These are phyloP conservation scores for Echium plantagineum DNA, from an alignment of 257 asterid species.

Conservation along the genomic window DNA sequence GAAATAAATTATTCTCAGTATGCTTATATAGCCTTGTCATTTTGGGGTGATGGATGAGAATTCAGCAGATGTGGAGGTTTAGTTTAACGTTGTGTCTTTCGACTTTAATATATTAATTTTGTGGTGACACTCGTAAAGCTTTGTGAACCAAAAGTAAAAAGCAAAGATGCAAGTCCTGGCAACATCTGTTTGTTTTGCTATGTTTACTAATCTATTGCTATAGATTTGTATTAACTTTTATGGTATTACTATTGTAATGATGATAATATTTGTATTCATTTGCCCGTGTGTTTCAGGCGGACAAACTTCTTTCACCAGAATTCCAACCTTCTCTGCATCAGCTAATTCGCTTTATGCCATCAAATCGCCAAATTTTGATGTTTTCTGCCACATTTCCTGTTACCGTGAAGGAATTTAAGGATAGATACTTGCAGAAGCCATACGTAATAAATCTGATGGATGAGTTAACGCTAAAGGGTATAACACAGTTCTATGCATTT, in stretches of 20 bases:
- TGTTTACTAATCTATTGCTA: neutral
- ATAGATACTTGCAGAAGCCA: constrained; percentile 56
- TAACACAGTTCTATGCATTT: constrained; percentile 79
- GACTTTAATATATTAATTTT: too few species aligned
- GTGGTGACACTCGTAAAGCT: too few species aligned
- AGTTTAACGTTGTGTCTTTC: too few species aligned
- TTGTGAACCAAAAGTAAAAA: neutral
- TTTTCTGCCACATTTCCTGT: constrained; percentile 90
- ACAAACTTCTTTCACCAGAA: constrained; percentile 87
- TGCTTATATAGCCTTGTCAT: neutral
- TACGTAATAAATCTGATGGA: constrained; percentile 87
- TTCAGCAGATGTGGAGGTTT: too few species aligned
- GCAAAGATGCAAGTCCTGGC: neutral
- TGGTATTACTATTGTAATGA: neutral
- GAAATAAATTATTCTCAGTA: neutral
- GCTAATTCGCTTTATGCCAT: constrained; percentile 54
- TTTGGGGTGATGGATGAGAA: too few species aligned
- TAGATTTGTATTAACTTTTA: neutral
- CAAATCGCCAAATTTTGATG: constrained; percentile 78
- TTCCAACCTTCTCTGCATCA: constrained; percentile 82
- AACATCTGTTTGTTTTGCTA: neutral
- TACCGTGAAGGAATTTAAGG: constrained; percentile 76
- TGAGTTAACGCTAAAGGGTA: constrained; percentile 89
- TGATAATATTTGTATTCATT: neutral
- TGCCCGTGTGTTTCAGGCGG: constrained; percentile 54